A percentile compares a stretch with the other conserved stretches of the same genome.
phyloP scores from a whole-genome alignment of 164 flowering plant genomes.

The Macadamia integrifolia region DNA sequence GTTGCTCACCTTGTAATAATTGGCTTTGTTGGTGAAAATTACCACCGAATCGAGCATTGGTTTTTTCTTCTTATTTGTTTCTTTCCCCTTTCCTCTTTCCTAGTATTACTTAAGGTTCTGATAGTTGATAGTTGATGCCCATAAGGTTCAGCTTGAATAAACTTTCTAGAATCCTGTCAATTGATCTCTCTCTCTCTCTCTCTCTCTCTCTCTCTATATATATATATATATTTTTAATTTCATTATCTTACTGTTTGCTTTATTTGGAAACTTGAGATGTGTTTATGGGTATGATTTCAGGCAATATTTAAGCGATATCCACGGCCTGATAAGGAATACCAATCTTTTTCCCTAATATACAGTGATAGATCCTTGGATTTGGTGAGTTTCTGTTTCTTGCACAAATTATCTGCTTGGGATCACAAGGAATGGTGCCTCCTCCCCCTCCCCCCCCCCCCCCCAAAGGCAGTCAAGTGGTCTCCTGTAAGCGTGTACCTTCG shows the following conservation, averaged over 20 bases:
- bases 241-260: not conserved
- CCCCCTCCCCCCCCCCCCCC: too few species aligned
- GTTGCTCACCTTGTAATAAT: too few species aligned
- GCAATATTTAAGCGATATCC: slow-evolving; percentile 89
- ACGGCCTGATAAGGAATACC: slow-evolving; percentile 90
- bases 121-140: too few species aligned
- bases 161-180: too few species aligned
- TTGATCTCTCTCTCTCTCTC: not conserved
- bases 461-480: not conserved
- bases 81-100: too few species aligned
- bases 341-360: slow-evolving; percentile 83
- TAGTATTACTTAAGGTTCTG: too few species aligned
- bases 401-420: not conserved
- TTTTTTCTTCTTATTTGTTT: too few species aligned
- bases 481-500: not conserved
- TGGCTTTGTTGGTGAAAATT: too few species aligned
- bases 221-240: not conserved
- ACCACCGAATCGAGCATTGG: too few species aligned
- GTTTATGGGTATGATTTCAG: slow-evolving; percentile 35
- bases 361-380: slow-evolving; percentile 80
- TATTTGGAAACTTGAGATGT: not conserved
- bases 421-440: not conserved
- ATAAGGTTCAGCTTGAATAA: too few species aligned
- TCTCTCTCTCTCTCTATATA: too few species aligned
- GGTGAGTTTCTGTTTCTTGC: slow-evolving; percentile 29